Evolutionary conservation across 805 yeast species (phyloP).

Genomic region (Candida vaughaniae): DNA sequence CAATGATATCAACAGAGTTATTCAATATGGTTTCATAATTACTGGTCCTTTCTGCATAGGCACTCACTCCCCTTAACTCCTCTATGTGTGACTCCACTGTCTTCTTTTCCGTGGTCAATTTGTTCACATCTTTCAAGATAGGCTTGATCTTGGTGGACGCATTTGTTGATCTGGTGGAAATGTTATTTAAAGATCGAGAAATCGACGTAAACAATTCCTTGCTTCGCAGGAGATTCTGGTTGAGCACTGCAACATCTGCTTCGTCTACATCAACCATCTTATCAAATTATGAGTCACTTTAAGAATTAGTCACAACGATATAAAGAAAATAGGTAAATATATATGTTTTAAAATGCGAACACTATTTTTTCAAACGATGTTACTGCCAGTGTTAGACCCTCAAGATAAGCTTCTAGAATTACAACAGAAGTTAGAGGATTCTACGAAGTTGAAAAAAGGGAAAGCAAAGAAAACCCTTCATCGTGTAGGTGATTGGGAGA

Average conservation of each 20-base stretch:
- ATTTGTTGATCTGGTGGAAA: slow-evolving; percentile 51
- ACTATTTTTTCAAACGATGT: too few species aligned
- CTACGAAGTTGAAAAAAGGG: slow-evolving; percentile 20
- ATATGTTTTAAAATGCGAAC: too few species aligned
- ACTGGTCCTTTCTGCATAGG: slow-evolving; percentile 45
- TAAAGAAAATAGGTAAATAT: too few species aligned
- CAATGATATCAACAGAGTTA: slow-evolving; percentile 37
- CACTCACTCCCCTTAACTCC: slow-evolving; percentile 51
- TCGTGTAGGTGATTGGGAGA: slow-evolving; percentile 1
- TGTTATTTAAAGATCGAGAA: slow-evolving; percentile 50
- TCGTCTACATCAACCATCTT: slow-evolving; percentile 60
- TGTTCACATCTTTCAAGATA: slow-evolving; percentile 60
- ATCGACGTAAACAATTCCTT: slow-evolving; percentile 56
- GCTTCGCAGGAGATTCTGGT: slow-evolving; percentile 66
- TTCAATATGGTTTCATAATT: slow-evolving; percentile 36
- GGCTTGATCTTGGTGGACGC: slow-evolving; percentile 72
- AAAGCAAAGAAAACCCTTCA: slow-evolving; percentile 16
- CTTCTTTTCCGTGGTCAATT: slow-evolving; percentile 51
- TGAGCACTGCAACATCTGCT: slow-evolving; percentile 79
- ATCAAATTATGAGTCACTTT: background rate
- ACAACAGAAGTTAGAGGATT: slow-evolving; percentile 21
- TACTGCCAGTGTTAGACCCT: too few species aligned
- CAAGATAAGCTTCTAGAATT: too few species aligned
- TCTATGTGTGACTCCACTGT: slow-evolving; percentile 58
- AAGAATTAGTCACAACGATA: too few species aligned